These are phyloP conservation scores for Pezicula neosporulosa DNA, from an alignment of 2,329 filamentous ascomycete species.

Conservation along the genomic window DNA sequence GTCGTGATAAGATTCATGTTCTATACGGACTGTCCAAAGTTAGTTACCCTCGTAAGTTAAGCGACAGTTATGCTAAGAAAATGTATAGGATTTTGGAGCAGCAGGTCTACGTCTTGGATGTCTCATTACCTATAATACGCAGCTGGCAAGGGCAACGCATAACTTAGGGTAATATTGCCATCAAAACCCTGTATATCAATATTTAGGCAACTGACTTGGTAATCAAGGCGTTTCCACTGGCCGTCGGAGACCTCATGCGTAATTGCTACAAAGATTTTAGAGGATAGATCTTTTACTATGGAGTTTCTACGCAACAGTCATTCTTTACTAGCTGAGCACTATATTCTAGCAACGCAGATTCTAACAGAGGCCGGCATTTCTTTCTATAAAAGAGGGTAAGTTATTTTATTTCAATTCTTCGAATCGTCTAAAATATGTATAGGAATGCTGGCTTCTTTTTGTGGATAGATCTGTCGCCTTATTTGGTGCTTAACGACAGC, in stretches of 20 bases:
- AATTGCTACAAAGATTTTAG: conserved; percentile 27
- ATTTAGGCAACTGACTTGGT: background rate
- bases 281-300: conserved; percentile 33
- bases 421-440: conserved; percentile 11
- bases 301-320: conserved; percentile 38
- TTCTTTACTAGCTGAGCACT: conserved; percentile 34
- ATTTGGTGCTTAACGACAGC: conserved; percentile 38
- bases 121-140: conserved; percentile 30
- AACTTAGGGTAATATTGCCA: conserved; percentile 1
- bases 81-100: conserved; percentile 35
- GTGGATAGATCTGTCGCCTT: conserved; percentile 47
- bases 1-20: conserved; percentile 40
- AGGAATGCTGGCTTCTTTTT: conserved; percentile 57
- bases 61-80: background rate
- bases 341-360: conserved; percentile 33
- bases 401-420: background rate
- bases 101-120: conserved; percentile 38
- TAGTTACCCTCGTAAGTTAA: background rate
- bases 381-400: conserved; percentile 24
- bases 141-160: conserved; percentile 3
- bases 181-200: background rate
- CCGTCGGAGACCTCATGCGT: conserved; percentile 2
- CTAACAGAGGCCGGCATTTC: conserved; percentile 38
- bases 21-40: conserved; percentile 25
- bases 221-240: conserved; percentile 15